phyloP scores from a whole-genome alignment of 108 stramenopile genomes.

The Cyclotella cryptica region DNA sequence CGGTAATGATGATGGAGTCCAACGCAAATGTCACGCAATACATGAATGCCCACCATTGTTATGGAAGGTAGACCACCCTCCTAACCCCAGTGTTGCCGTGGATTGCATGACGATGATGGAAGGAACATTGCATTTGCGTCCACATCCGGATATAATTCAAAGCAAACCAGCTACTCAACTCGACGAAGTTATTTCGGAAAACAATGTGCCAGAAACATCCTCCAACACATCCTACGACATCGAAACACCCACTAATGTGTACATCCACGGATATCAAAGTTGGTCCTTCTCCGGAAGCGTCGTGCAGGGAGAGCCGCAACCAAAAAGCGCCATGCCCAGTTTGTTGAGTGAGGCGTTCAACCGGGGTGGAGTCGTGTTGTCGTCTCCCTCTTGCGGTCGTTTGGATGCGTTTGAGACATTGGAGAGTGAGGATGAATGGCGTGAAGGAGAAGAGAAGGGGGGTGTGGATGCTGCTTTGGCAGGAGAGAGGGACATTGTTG shows the following conservation, averaged over 20 bases:
- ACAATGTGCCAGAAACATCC: not conserved
- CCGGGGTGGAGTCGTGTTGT: constrained; percentile 59
- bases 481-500: not conserved
- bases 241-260: constrained; percentile 74
- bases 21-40: constrained; percentile 15
- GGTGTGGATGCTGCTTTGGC: not conserved
- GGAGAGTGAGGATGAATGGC: constrained; percentile 16
- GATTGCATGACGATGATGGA: constrained; percentile 83
- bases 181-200: not conserved
- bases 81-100: constrained; percentile 54
- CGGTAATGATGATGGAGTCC: constrained; percentile 7
- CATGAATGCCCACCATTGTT: constrained; percentile 69
- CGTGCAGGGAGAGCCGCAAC: constrained; percentile 74
- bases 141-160: constrained; percentile 12
- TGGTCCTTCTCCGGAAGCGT: constrained; percentile 88
- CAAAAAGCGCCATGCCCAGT: constrained; percentile 77
- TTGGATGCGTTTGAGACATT: constrained; percentile 17
- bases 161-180: not conserved
- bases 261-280: constrained; percentile 87
- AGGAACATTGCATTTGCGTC: constrained; percentile 56
- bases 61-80: constrained; percentile 85
- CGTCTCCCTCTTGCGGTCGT: constrained; percentile 10
- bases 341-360: constrained; percentile 82
- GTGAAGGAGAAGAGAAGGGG: constrained; percentile 22
- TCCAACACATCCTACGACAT: constrained; percentile 43